Evolutionary conservation across 352 stramenopile genomes (phyloP).

Genomic region (Globisporangium splendens): DNA sequence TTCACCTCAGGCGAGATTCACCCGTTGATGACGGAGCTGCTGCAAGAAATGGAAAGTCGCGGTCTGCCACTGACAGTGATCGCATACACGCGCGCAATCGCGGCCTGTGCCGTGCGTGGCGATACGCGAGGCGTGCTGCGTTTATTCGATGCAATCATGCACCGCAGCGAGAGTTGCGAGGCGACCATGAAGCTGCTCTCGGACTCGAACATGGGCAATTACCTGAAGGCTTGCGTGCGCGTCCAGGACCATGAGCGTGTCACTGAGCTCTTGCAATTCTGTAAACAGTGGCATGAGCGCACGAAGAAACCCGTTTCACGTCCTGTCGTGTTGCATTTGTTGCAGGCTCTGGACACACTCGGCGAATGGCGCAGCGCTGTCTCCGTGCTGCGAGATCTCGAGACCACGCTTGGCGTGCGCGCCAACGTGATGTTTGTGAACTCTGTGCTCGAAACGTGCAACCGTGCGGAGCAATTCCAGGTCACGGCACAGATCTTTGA

Average conservation of each 20-base stretch:
- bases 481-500: slow-evolving; percentile 60
- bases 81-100: slow-evolving; percentile 33
- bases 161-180: neutral
- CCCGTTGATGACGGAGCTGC: slow-evolving; percentile 16
- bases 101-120: slow-evolving; percentile 35
- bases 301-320: slow-evolving; percentile 14
- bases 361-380: slow-evolving; percentile 48
- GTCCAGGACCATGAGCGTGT: slow-evolving; percentile 31
- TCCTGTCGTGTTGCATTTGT: slow-evolving; percentile 34
- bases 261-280: slow-evolving; percentile 23
- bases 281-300: slow-evolving; percentile 35
- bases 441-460: slow-evolving; percentile 66
- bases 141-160: slow-evolving; percentile 31
- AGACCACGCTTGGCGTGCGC: slow-evolving; percentile 29
- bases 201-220: slow-evolving; percentile 34
- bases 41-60: slow-evolving; percentile 31
- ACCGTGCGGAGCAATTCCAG: slow-evolving; percentile 41
- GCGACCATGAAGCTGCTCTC: slow-evolving; percentile 19
- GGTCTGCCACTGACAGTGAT: slow-evolving; percentile 11
- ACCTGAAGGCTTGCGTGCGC: slow-evolving; percentile 32
- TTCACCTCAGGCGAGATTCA: neutral
- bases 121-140: slow-evolving; percentile 31
- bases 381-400: slow-evolving; percentile 41
- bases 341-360: slow-evolving; percentile 43
- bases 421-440: slow-evolving; percentile 51